Base-by-base conservation (phyloP, 176 grass and related monocot genomes). In the Triticum dicoccoides region DNA sequence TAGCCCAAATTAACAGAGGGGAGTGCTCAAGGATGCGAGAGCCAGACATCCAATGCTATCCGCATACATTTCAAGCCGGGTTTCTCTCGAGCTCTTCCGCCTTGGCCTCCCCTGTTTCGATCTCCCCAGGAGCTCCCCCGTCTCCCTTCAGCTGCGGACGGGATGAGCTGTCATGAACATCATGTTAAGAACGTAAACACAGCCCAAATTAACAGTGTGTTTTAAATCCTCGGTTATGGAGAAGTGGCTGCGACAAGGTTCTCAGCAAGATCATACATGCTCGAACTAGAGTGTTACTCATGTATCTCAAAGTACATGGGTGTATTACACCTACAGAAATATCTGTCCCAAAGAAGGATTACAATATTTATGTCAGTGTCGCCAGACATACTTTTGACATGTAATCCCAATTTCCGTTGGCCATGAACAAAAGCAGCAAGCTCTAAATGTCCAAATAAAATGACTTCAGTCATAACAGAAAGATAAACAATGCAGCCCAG, bases 341-440 rank as follows among this genome's bases (percentile, higher is more conserved):
- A 56, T 34, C 11, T 52, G 45, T 42, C 44, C 29, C n/a, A 72
- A 56, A 41, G 11, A 87, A 87, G 12, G 77, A 78, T 86, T 65
- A 14, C 74, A 79, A 3, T 72, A 2, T 41, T 86, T 70, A 12
- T 65, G 23, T 73, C 58, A 80, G 80, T 65, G 56, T 14, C 11
- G 20, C n/a, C 17, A n/a, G 14, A 2, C n/a, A n/a, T 35, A 76
- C 27, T 49, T 63, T 63, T 72, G 20, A 54, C 66, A 78, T 64
- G 39, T 83, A 82, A 86, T 83, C 64, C 9, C 79, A 90, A 44
- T 78, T 83, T 80, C 33, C 59, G 32, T 25, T 67, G 44, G 9
- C 23, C 32, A 81, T 58, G 45, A 80, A 58, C 20, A 80, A 61
- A 76, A 75, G 44, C 42, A 80, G 39, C 51, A 39, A 52, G 9